Percentiles rank a stretch among this genome's conserved stretches.
Conservation (phyloP, 306 rosid species). For the Pueraria montana region DNA sequence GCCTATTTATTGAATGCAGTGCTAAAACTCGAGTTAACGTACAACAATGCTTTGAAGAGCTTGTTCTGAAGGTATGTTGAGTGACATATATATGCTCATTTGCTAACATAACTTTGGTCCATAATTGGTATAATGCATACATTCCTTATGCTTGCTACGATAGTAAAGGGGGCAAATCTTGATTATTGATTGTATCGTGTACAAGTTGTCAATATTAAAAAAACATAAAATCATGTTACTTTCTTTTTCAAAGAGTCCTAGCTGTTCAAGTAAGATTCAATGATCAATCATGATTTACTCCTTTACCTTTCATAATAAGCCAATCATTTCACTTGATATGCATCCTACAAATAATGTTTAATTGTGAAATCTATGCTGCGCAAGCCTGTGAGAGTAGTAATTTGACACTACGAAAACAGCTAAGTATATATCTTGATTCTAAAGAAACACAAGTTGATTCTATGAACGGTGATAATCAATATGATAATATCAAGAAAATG, state of each 20-base stretch:
- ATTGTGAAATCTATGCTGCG: not conserved
- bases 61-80: constrained; percentile 81
- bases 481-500: constrained; percentile 9
- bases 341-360: not conserved
- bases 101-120: constrained; percentile 5
- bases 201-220: not conserved
- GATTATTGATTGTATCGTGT: constrained; percentile 5
- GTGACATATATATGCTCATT: constrained; percentile 10
- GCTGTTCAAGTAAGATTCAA: not conserved
- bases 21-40: constrained; percentile 94
- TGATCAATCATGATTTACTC: not conserved
- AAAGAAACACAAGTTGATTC: not conserved
- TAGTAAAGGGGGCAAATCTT: not conserved
- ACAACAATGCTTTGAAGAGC: constrained; percentile 97
- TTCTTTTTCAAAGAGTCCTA: constrained; percentile 2
- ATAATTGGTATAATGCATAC: constrained; percentile 11
- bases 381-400: not conserved
- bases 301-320: not conserved
- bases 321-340: not conserved
- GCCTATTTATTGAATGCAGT: constrained; percentile 94
- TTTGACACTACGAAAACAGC: not conserved
- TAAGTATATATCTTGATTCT: not conserved
- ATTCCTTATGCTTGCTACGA: not conserved
- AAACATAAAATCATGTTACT: not conserved
- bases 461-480: constrained; percentile 4